phyloP scores from a whole-genome alignment of 2,329 filamentous ascomycete species.

The Saccharata proteae region DNA sequence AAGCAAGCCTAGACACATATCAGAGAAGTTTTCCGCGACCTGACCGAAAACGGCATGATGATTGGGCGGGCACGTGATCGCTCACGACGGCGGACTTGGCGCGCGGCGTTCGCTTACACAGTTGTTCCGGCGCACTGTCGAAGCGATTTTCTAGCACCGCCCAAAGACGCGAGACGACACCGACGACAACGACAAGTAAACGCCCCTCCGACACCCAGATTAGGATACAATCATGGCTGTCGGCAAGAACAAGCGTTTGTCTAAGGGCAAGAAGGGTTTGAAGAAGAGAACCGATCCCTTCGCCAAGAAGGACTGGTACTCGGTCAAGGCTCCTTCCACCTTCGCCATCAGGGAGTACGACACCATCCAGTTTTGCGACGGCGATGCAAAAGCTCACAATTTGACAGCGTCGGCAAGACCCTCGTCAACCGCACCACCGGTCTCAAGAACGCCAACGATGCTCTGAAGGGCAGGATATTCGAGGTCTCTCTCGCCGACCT shows the following conservation, averaged over 20 bases:
- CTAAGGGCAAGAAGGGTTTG: slow-evolving; percentile 99
- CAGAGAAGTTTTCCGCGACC: too few relatives aligned
- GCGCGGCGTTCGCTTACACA: too few relatives aligned
- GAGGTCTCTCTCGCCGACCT: slow-evolving; percentile 98
- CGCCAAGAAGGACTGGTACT: slow-evolving; percentile 98
- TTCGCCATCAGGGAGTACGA: slow-evolving; percentile 95
- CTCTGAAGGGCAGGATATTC: slow-evolving; percentile 96
- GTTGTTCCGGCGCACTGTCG: too few relatives aligned
- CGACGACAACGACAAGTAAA: slow-evolving; percentile 19
- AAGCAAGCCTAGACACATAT: too few relatives aligned
- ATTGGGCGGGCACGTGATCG: too few relatives aligned
- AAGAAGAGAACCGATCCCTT: slow-evolving; percentile 99
- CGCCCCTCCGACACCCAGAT: slow-evolving; percentile 13
- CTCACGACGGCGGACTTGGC: too few relatives aligned
- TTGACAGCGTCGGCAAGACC: slow-evolving; percentile 89
- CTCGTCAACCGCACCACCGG: slow-evolving; percentile 98
- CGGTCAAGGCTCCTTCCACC: slow-evolving; percentile 93
- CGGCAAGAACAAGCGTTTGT: slow-evolving; percentile 99
- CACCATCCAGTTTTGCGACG: slow-evolving; percentile 6
- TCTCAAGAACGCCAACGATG: slow-evolving; percentile 99
- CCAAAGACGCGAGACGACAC: slow-evolving; percentile 11
- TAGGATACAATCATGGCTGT: slow-evolving; percentile 66
- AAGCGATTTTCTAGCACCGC: neutral
- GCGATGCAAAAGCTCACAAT: slow-evolving; percentile 15
- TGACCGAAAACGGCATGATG: too few relatives aligned